These are phyloP conservation scores for Bipolaris victoriae DNA, from an alignment of 2,329 filamentous ascomycete genomes.

Conservation along the genomic window DNA sequence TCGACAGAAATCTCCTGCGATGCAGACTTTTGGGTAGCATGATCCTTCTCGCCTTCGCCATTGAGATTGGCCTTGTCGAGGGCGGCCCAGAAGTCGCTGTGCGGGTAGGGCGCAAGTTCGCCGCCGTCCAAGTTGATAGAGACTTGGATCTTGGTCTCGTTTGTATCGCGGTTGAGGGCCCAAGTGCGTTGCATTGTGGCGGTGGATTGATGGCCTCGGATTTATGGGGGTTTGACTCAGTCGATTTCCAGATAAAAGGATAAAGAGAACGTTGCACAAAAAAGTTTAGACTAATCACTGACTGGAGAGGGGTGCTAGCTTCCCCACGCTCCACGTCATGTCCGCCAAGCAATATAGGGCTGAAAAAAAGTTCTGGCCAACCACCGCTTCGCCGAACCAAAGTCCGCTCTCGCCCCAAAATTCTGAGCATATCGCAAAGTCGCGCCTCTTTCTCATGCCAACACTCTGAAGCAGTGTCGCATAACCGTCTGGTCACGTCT, in stretches of 20 bases:
- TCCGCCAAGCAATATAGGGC: conserved; percentile 37
- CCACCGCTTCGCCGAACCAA: conserved; percentile 30
- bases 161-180: conserved; percentile 85
- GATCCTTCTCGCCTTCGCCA: conserved; percentile 54
- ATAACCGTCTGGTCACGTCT: not conserved
- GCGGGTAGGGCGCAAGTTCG: conserved; percentile 60
- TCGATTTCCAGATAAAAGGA: not conserved
- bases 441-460: conserved; percentile 16
- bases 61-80: conserved; percentile 55
- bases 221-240: not conserved
- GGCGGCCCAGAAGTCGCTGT: conserved; percentile 42
- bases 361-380: conserved; percentile 33
- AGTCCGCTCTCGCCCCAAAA: conserved; percentile 27
- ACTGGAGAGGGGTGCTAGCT: conserved; percentile 17
- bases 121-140: conserved; percentile 94
- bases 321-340: conserved; percentile 34
- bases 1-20: conserved; percentile 86
- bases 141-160: conserved; percentile 96
- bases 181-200: conserved; percentile 66
- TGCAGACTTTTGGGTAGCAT: conserved; percentile 83
- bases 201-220: not conserved
- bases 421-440: conserved; percentile 34
- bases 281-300: conserved; percentile 25
- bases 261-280: conserved; percentile 10
- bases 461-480: conserved; percentile 2